phyloP scores from a whole-genome alignment of 2,329 filamentous ascomycete species.

The Septoria linicola region DNA sequence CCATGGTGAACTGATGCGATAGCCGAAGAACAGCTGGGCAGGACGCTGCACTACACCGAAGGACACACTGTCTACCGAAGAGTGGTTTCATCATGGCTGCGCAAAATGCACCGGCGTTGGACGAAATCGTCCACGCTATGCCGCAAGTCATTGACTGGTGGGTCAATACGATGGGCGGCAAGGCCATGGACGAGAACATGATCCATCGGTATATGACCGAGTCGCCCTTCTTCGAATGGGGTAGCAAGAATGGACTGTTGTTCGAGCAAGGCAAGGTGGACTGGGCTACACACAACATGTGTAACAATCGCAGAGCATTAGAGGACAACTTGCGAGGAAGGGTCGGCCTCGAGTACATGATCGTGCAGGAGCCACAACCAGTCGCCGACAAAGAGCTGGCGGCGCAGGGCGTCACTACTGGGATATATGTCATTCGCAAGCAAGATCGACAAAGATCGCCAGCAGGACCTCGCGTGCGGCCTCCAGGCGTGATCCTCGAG shows the following conservation, averaged over 20 bases:
- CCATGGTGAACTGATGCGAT: too few species aligned
- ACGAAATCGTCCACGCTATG: slow-evolving; percentile 29
- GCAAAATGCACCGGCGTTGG: slow-evolving; percentile 22
- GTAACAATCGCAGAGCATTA: slow-evolving; percentile 57
- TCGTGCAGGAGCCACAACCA: slow-evolving; percentile 57
- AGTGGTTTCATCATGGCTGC: slow-evolving; percentile 27
- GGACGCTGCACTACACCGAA: too few species aligned
- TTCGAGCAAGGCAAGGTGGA: slow-evolving; percentile 53
- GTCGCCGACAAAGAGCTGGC: slow-evolving; percentile 41
- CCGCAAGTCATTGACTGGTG: slow-evolving; percentile 34
- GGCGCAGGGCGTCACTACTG: slow-evolving; percentile 39
- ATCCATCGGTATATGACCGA: slow-evolving; percentile 62
- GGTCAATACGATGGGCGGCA: slow-evolving; percentile 22
- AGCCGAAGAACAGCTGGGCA: too few species aligned
- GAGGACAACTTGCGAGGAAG: slow-evolving; percentile 56
- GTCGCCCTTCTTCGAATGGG: slow-evolving; percentile 63
- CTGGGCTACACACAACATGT: slow-evolving; percentile 49
- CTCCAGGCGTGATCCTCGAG: slow-evolving; percentile 43
- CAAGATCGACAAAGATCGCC: slow-evolving; percentile 51
- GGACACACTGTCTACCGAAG: too few species aligned
- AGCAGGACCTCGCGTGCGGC: slow-evolving; percentile 37
- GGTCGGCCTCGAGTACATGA: slow-evolving; percentile 60
- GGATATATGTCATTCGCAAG: slow-evolving; percentile 62
- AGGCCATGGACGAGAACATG: slow-evolving; percentile 42
- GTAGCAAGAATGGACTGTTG: slow-evolving; percentile 60